These are phyloP conservation scores for Fusarium temperatum DNA, from an alignment of 2,329 filamentous ascomycete species.

Conservation along the genomic window DNA sequence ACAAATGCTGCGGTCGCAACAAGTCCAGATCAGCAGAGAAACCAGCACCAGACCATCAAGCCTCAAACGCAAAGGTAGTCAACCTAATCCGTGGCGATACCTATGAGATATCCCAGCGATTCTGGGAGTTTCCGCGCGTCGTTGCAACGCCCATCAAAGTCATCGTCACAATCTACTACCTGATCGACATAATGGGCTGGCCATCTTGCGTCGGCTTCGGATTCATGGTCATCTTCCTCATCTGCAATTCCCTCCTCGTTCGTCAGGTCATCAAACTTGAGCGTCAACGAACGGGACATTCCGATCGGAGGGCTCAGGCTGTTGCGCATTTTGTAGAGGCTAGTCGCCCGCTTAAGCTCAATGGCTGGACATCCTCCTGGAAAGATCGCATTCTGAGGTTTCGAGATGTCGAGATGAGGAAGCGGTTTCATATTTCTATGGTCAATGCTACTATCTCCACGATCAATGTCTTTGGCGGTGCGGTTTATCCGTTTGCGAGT, in stretches of 20 bases:
- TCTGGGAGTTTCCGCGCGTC: slow-evolving; percentile 86
- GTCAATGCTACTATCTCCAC: slow-evolving; percentile 65
- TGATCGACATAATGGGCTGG: slow-evolving; percentile 80
- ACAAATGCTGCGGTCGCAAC: slow-evolving; percentile 25
- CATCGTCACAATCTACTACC: slow-evolving; percentile 70
- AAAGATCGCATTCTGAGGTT: slow-evolving; percentile 49
- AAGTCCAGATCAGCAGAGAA: slow-evolving; percentile 5
- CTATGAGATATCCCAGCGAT: slow-evolving; percentile 82
- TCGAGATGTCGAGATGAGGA: slow-evolving; percentile 48
- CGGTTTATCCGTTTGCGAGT: slow-evolving; percentile 80
- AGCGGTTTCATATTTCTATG: slow-evolving; percentile 49
- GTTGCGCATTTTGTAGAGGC: slow-evolving; percentile 89
- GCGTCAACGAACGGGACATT: slow-evolving; percentile 73
- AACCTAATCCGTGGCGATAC: slow-evolving; percentile 86
- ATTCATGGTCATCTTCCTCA: slow-evolving; percentile 74
- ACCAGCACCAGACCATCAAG: slow-evolving; percentile 57
- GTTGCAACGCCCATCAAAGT: slow-evolving; percentile 80
- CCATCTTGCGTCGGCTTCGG: slow-evolving; percentile 78
- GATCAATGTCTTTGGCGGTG: slow-evolving; percentile 75
- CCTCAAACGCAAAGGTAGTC: slow-evolving; percentile 89
- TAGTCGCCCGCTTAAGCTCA: slow-evolving; percentile 70
- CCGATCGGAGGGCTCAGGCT: slow-evolving; percentile 80
- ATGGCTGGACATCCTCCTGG: slow-evolving; percentile 53
- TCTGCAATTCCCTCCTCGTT: slow-evolving; percentile 74
- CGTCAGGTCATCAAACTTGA: slow-evolving; percentile 74